A percentile compares a stretch with the other conserved stretches of the same genome.
Conservation (phyloP, 2,329 filamentous ascomycete genomes). For the Pyrenophora tritici-repentis region DNA sequence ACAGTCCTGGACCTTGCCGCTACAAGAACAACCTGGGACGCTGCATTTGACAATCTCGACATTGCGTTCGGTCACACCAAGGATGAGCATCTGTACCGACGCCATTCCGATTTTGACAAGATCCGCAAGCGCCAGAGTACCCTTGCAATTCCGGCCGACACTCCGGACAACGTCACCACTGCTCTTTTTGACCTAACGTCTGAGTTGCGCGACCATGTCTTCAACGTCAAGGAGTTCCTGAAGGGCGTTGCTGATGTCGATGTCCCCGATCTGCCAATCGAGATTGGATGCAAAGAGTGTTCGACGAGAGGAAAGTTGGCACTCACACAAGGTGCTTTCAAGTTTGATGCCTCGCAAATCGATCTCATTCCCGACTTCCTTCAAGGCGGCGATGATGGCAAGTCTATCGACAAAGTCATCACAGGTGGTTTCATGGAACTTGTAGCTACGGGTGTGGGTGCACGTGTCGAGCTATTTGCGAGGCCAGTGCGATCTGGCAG, state of each 20-base stretch:
- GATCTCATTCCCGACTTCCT: constrained; percentile 33
- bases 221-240: constrained; percentile 26
- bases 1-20: constrained; percentile 33
- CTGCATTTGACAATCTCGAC: constrained; percentile 37
- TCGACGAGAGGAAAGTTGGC: constrained; percentile 37
- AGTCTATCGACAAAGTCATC: constrained; percentile 35
- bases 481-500: constrained; percentile 28
- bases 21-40: constrained; percentile 31
- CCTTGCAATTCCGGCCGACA: constrained; percentile 27
- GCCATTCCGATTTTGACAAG: constrained; percentile 34
- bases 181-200: constrained; percentile 30
- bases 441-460: constrained; percentile 33
- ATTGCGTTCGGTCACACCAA: constrained; percentile 41
- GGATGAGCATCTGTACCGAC: constrained; percentile 37
- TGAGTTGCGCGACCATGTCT: constrained; percentile 31
- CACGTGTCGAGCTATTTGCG: constrained; percentile 44
- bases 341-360: constrained; percentile 32
- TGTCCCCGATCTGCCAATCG: constrained; percentile 12
- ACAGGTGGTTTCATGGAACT: constrained; percentile 44
- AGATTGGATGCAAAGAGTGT: constrained; percentile 47
- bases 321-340: constrained; percentile 39
- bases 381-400: constrained; percentile 29
- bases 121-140: constrained; percentile 23
- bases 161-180: constrained; percentile 24
- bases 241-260: constrained; percentile 13